Percentiles rank a stretch among this genome's conserved stretches.
Evolutionary conservation across 2,329 filamentous ascomycete genomes (phyloP).

Genomic region (Stagonosporopsis tanaceti): DNA sequence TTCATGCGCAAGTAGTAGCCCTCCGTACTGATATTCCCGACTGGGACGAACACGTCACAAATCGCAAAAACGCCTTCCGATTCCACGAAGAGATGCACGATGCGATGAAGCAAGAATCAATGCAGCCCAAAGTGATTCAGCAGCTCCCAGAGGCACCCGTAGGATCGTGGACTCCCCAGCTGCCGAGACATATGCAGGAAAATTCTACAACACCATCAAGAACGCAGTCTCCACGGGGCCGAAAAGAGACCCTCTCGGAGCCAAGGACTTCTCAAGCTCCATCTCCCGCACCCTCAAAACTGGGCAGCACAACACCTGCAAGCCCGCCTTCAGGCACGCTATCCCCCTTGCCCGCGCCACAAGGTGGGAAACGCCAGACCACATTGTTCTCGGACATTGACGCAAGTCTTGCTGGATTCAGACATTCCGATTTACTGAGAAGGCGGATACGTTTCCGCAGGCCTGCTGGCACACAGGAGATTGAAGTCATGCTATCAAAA

Average conservation of each 20-base stretch:
- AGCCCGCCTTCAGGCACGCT: conserved; percentile 40
- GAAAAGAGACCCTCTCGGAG: conserved; percentile 44
- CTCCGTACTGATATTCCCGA: conserved; percentile 56
- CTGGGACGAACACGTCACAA: conserved; percentile 58
- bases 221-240: conserved; percentile 46
- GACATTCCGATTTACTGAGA: conserved; percentile 45
- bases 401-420: conserved; percentile 41
- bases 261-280: conserved; percentile 28
- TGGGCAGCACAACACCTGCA: conserved; percentile 39
- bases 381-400: conserved; percentile 47
- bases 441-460: conserved; percentile 47
- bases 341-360: conserved; percentile 41
- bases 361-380: conserved; percentile 39
- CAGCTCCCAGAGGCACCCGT: conserved; percentile 37
- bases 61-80: conserved; percentile 59
- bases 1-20: conserved; percentile 53
- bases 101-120: conserved; percentile 44
- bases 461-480: conserved; percentile 28
- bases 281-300: conserved; percentile 37
- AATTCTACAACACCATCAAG: conserved; percentile 42
- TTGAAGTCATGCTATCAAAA: conserved; percentile 48
- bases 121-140: conserved; percentile 35
- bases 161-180: conserved; percentile 48
- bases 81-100: conserved; percentile 56
- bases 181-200: conserved; percentile 47